phyloP scores from a whole-genome alignment of 495 filamentous ascomycete genomes.

The Penicillium paxilli region DNA sequence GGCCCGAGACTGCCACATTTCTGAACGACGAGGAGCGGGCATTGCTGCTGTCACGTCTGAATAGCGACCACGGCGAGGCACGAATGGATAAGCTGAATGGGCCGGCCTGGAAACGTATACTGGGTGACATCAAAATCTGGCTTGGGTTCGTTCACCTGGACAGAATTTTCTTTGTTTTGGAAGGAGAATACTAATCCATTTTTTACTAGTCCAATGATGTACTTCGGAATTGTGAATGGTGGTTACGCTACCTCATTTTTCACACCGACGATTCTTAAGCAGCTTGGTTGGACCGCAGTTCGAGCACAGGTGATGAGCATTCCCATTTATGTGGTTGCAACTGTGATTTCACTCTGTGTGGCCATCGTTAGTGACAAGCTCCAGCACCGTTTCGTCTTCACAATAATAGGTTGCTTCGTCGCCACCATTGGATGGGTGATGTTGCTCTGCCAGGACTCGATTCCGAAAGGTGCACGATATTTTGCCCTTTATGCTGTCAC shows the following conservation, averaged over 20 bases:
- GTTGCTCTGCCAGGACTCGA: slow-evolving; percentile 41
- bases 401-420: slow-evolving; percentile 44
- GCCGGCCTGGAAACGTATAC: slow-evolving; percentile 43
- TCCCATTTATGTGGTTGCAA: slow-evolving; percentile 55
- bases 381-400: slow-evolving; percentile 52
- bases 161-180: not conserved
- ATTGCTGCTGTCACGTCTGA: slow-evolving; percentile 43
- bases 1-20: slow-evolving; percentile 53
- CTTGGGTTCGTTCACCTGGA: slow-evolving; percentile 34
- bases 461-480: slow-evolving; percentile 45
- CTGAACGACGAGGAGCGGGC: slow-evolving; percentile 46
- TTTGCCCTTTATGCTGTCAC: slow-evolving; percentile 50
- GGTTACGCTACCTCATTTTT: slow-evolving; percentile 55
- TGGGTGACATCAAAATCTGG: slow-evolving; percentile 59
- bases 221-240: slow-evolving; percentile 51
- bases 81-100: slow-evolving; percentile 52
- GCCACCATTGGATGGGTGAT: slow-evolving; percentile 51
- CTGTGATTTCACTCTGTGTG: slow-evolving; percentile 42
- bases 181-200: not conserved
- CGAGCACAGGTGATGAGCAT: slow-evolving; percentile 56
- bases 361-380: slow-evolving; percentile 50
- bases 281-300: slow-evolving; percentile 53
- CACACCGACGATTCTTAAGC: slow-evolving; percentile 56
- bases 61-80: slow-evolving; percentile 39
- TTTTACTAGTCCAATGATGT: slow-evolving; percentile 38